A percentile compares a stretch with the other conserved stretches of the same genome.
Evolutionary conservation across 192 early-diverging fungal species (phyloP).

Genomic region (Backusella macrospora): DNA sequence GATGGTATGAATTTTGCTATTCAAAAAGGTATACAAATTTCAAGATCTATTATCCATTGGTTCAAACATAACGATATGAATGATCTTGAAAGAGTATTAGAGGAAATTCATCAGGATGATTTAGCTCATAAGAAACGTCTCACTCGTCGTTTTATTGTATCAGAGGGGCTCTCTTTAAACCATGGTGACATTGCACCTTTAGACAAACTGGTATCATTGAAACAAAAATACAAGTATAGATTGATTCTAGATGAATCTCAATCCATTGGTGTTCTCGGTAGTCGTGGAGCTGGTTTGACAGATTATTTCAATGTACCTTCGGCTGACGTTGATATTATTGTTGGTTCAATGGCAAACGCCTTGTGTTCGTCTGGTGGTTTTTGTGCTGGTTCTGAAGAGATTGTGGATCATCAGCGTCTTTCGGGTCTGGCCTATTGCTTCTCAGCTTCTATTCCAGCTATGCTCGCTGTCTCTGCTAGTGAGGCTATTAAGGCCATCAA

Average conservation of each 20-base stretch:
- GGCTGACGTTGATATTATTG: conserved; percentile 85
- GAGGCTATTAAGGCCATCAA: conserved; percentile 77
- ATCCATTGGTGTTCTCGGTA: conserved; percentile 88
- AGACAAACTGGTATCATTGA: conserved; percentile 70
- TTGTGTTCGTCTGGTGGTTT: conserved; percentile 90
- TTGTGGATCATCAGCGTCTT: conserved; percentile 91
- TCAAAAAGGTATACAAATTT: conserved; percentile 88
- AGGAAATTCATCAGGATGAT: conserved; percentile 73
- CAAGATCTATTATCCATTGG: conserved; percentile 84
- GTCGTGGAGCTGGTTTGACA: conserved; percentile 87
- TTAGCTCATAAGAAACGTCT: conserved; percentile 70
- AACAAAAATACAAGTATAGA: conserved; percentile 95
- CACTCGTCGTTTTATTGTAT: conserved; percentile 92
- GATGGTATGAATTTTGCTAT: conserved; percentile 87
- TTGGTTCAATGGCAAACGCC: conserved; percentile 81
- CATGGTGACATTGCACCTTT: conserved; percentile 87
- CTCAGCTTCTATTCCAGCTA: conserved; percentile 93
- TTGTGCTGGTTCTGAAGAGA: conserved; percentile 83
- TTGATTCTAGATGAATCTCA: conserved; percentile 92
- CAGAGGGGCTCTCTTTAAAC: conserved; percentile 90
- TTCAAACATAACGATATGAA: conserved; percentile 98
- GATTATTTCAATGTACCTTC: conserved; percentile 67
- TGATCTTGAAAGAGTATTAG: conserved; percentile 86
- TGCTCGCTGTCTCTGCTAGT: conserved; percentile 85
- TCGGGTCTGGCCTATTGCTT: conserved; percentile 90